phyloP scores from a whole-genome alignment of 306 rosid genomes.

The Astragalus membranaceus region DNA sequence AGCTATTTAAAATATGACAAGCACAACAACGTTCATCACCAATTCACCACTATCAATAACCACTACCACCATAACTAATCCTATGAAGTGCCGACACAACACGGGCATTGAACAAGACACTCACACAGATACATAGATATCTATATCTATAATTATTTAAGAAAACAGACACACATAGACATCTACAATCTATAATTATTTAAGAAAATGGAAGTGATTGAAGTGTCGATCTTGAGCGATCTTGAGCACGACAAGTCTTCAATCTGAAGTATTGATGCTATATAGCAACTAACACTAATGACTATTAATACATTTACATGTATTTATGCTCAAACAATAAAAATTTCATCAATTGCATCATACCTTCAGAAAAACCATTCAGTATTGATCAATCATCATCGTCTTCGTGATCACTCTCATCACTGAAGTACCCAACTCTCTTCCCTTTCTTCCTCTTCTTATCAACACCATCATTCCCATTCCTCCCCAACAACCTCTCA shows the following conservation, averaged over 20 bases:
- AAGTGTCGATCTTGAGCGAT: too few species aligned
- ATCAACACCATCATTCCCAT: constrained; percentile 18
- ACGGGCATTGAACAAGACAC: too few species aligned
- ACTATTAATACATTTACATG: background rate
- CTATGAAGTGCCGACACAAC: too few species aligned
- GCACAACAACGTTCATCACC: background rate
- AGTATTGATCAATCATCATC: constrained; percentile 25
- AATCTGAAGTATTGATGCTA: too few species aligned
- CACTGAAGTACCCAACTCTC: constrained; percentile 72
- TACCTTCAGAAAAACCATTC: background rate
- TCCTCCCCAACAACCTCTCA: constrained; percentile 29
- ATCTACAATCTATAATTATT: too few species aligned
- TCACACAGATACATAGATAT: too few species aligned
- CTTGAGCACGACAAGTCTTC: too few species aligned
- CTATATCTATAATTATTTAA: too few species aligned
- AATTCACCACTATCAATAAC: background rate
- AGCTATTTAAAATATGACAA: background rate
- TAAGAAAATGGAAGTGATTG: too few species aligned
- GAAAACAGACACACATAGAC: too few species aligned
- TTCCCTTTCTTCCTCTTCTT: constrained; percentile 47
- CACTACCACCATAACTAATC: background rate
- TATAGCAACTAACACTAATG: background rate
- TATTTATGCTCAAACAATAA: background rate
- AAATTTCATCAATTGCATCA: background rate
- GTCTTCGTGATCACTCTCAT: constrained; percentile 68